These are phyloP conservation scores for Rhizopogon salebrosus DNA, from an alignment of 768 basidiomycete species.

Conservation along the genomic window DNA sequence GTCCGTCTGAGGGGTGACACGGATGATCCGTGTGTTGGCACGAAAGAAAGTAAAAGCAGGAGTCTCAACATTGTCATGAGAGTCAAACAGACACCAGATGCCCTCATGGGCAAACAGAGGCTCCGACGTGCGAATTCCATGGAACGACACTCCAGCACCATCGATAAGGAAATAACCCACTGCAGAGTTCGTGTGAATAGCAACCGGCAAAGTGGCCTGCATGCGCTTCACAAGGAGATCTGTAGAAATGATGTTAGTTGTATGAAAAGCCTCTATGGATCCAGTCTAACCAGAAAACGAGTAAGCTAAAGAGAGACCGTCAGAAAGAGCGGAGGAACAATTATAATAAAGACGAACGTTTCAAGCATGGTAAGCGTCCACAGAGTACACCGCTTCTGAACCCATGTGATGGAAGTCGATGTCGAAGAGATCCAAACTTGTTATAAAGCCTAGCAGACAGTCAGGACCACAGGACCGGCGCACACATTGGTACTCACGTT, in stretches of 20 bases:
- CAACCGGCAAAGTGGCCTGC: no score
- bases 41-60: no score
- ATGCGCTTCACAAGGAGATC: conserved; percentile 38
- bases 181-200: no score
- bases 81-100: no score
- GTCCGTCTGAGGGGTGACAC: conserved; percentile 37
- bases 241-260: conserved; percentile 20
- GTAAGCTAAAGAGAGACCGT: conserved; percentile 58
- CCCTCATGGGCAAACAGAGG: no score
- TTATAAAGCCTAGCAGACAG: conserved; percentile 56
- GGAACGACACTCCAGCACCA: no score
- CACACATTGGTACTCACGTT: conserved; percentile 36
- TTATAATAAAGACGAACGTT: conserved; percentile 49
- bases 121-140: no score
- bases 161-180: no score
- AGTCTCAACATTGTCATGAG: no score
- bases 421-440: conserved; percentile 67
- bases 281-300: conserved; percentile 67
- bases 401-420: conserved; percentile 72
- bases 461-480: background rate
- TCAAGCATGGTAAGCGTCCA: conserved; percentile 87
- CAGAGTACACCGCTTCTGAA: conserved; percentile 40
- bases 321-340: background rate
- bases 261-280: background rate
- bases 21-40: no score